Evolutionary conservation across 768 basidiomycete genomes (phyloP).

Genomic region (Sporobolomyces roseus): DNA sequence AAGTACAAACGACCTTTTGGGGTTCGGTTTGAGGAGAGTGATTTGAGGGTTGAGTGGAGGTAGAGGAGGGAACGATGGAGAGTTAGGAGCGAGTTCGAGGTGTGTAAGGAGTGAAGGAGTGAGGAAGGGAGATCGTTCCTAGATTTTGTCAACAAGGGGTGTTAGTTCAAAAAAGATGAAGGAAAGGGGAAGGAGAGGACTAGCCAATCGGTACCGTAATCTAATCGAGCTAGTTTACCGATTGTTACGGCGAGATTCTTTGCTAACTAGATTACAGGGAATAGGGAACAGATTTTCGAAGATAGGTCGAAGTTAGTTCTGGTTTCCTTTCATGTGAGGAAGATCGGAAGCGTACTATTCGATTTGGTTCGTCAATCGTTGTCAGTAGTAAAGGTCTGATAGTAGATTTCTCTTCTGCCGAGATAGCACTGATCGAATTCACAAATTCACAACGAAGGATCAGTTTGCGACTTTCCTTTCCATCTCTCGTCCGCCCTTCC

Average conservation of each 20-base stretch:
- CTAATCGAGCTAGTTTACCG: conserved; percentile 69
- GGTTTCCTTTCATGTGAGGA: no score
- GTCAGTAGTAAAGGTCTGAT: conserved; percentile 64
- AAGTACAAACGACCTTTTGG: conserved; percentile 37
- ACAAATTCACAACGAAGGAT: not conserved
- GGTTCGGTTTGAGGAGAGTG: conserved; percentile 43
- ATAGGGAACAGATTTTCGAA: not conserved
- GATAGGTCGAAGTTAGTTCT: no score
- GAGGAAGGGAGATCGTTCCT: conserved; percentile 63
- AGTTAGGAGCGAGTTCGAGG: conserved; percentile 47
- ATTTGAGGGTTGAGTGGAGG: conserved; percentile 38
- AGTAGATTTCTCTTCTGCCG: conserved; percentile 62
- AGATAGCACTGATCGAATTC: conserved; percentile 56
- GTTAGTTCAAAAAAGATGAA: not conserved
- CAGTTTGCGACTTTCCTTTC: not conserved
- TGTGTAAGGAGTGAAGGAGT: conserved; percentile 59
- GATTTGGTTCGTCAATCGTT: conserved; percentile 73
- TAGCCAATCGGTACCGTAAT: conserved; percentile 71
- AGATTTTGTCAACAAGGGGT: not conserved
- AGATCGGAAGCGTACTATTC: no score
- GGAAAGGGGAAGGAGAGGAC: conserved; percentile 36
- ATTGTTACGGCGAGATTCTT: conserved; percentile 71
- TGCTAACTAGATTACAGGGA: conserved; percentile 46
- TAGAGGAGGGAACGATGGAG: conserved; percentile 39
- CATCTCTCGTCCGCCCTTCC: not conserved